Evolutionary conservation across 2,329 filamentous ascomycete species (phyloP).

Genomic region (Gnomoniopsis smithogilvyi): DNA sequence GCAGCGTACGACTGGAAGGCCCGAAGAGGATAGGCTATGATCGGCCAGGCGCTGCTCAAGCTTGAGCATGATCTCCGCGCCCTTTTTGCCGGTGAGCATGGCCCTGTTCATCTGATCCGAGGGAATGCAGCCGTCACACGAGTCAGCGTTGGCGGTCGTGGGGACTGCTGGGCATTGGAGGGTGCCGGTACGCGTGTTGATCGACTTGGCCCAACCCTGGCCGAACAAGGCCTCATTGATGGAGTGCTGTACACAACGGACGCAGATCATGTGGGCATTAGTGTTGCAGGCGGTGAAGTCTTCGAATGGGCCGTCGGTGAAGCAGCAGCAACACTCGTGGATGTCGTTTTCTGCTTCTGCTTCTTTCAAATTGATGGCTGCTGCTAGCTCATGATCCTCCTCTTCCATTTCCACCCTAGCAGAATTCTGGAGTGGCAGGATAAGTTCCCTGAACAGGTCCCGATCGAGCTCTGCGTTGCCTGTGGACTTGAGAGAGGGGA

Average conservation of each 20-base stretch:
- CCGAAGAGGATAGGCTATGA: slow-evolving; percentile 70
- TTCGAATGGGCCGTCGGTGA: slow-evolving; percentile 67
- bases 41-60: slow-evolving; percentile 78
- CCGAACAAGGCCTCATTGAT: slow-evolving; percentile 88
- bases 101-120: slow-evolving; percentile 68
- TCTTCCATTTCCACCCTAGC: slow-evolving; percentile 42
- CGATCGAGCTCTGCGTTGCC: slow-evolving; percentile 62
- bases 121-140: slow-evolving; percentile 74
- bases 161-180: slow-evolving; percentile 80
- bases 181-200: slow-evolving; percentile 69
- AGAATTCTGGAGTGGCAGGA: slow-evolving; percentile 48
- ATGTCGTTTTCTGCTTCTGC: slow-evolving; percentile 54
- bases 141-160: slow-evolving; percentile 35
- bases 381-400: slow-evolving; percentile 51
- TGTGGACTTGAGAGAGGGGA: slow-evolving; percentile 63
- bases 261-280: slow-evolving; percentile 71
- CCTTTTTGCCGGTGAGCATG: slow-evolving; percentile 66
- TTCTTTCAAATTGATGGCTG: slow-evolving; percentile 54
- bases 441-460: slow-evolving; percentile 57
- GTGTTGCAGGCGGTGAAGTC: slow-evolving; percentile 69
- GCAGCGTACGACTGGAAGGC: slow-evolving; percentile 75
- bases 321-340: slow-evolving; percentile 78
- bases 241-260: slow-evolving; percentile 77
- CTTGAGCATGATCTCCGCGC: slow-evolving; percentile 67
- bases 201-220: slow-evolving; percentile 82